Evolutionary conservation across 345 rosid genomes (phyloP).

Genomic region (Eucalyptus fibrosa): DNA sequence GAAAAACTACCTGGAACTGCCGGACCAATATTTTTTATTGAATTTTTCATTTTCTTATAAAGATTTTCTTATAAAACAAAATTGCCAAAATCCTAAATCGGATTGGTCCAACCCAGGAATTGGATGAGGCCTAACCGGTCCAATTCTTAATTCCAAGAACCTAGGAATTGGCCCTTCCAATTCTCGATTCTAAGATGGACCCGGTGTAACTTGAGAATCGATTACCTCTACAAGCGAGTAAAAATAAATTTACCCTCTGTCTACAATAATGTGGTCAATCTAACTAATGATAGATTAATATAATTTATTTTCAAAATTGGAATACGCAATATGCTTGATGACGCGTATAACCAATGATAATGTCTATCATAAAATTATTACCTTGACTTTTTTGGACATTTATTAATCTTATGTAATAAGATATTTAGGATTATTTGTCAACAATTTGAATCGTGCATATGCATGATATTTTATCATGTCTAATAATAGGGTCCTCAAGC

Average conservation of each 20-base stretch:
- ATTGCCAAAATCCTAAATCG: not conserved
- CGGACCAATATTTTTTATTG: fast-evolving
- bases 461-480: not conserved
- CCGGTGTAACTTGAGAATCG: fast-evolving
- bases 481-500: not conserved
- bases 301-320: not conserved
- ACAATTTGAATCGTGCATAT: not conserved
- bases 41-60: not conserved
- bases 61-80: no score
- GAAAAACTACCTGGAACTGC: not conserved
- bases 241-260: not conserved
- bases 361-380: no score
- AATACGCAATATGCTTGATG: not conserved
- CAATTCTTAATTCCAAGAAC: not conserved
- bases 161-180: fast-evolving
- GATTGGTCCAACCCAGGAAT: fast-evolving
- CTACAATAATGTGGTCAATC: not conserved
- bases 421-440: not conserved
- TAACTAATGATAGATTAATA: not conserved
- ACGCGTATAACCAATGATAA: no score
- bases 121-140: fast-evolving
- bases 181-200: fast-evolving
- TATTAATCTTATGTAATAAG: not conserved
- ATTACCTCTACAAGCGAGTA: fast-evolving
- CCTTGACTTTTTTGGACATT: fast-evolving